Evolutionary conservation across 129 eudicot genomes (phyloP).

Genomic region (Flaveria bidentis): DNA sequence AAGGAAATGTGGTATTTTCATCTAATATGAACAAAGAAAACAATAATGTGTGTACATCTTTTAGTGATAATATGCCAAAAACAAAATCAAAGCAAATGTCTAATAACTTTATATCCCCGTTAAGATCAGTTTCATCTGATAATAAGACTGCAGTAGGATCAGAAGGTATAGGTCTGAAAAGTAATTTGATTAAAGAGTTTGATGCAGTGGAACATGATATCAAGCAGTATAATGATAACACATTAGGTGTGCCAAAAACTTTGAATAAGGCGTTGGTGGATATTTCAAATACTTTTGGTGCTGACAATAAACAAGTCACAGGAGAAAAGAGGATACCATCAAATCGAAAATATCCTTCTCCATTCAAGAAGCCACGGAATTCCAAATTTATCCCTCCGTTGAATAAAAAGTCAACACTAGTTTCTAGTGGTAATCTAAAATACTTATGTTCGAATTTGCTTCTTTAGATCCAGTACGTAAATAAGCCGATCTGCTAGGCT

Average conservation of each 20-base stretch:
- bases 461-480: conserved; percentile 7
- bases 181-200: conserved; percentile 69
- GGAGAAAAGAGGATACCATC: conserved; percentile 58
- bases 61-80: conserved; percentile 27
- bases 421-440: conserved; percentile 51
- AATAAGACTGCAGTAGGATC: conserved; percentile 36
- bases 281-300: conserved; percentile 55
- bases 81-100: conserved; percentile 33
- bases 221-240: conserved; percentile 31
- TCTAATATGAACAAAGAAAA: conserved; percentile 36
- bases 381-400: conserved; percentile 70
- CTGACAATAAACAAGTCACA: conserved; percentile 29
- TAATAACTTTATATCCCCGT: conserved; percentile 62
- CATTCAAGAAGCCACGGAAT: conserved; percentile 86
- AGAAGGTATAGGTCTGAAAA: conserved; percentile 42
- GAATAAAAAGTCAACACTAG: conserved; percentile 19
- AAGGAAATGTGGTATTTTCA: conserved; percentile 48
- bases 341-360: conserved; percentile 51
- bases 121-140: conserved; percentile 42
- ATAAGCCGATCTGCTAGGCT: not conserved
- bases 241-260: conserved; percentile 35
- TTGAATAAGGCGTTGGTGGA: conserved; percentile 51
- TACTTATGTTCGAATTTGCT: conserved; percentile 9
- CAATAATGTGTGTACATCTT: conserved; percentile 28
- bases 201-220: conserved; percentile 59